These are phyloP conservation scores for Cercospora beticola DNA, from an alignment of 2,329 filamentous ascomycete species.

Conservation along the genomic window DNA sequence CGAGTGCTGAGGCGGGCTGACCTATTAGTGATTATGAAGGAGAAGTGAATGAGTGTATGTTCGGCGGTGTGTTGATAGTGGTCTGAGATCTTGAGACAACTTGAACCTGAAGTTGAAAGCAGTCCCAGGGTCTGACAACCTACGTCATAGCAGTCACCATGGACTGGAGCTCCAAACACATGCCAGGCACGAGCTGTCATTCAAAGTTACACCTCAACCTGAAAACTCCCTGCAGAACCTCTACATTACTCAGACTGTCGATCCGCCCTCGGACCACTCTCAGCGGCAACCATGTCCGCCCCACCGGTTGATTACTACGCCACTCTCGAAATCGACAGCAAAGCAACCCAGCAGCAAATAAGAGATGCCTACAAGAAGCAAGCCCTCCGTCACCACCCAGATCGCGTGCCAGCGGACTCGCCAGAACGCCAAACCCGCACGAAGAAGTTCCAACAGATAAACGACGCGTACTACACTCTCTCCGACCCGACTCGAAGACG, in stretches of 20 bases:
- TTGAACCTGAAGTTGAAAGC: neutral
- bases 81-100: neutral
- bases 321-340: conserved; percentile 50
- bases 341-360: conserved; percentile 77
- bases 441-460: conserved; percentile 84
- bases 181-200: conserved; percentile 4
- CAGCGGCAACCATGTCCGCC: conserved; percentile 24
- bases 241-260: neutral
- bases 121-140: neutral
- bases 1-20: too few relatives aligned
- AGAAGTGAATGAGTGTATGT: neutral
- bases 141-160: neutral
- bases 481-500: conserved; percentile 73
- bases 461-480: conserved; percentile 90
- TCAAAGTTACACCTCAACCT: neutral
- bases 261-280: too few relatives aligned
- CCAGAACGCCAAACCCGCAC: conserved; percentile 81
- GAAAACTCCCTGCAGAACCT: neutral
- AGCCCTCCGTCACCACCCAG: conserved; percentile 88
- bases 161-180: neutral
- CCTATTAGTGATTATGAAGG: neutral
- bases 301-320: conserved; percentile 41
- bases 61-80: neutral
- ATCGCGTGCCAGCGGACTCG: conserved; percentile 79
- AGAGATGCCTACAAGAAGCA: conserved; percentile 93